A percentile compares a stretch with the other conserved stretches of the same genome.
These are phyloP conservation scores for Coccomyxa subellipsoidea DNA, from an alignment of 163 green algal species.

Conservation along the genomic window DNA sequence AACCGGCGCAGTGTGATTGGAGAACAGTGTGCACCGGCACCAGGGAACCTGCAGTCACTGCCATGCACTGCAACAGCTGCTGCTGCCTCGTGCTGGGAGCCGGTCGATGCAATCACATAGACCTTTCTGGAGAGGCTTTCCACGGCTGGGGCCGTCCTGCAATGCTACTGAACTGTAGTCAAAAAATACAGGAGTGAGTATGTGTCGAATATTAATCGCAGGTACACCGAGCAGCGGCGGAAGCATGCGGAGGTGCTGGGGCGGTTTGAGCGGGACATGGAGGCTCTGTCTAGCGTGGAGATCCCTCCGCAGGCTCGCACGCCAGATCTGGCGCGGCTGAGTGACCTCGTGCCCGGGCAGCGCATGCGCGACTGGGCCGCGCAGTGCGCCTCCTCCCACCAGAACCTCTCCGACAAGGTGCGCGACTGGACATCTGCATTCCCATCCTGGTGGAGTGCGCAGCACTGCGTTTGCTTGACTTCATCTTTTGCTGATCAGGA, in stretches of 20 bases:
- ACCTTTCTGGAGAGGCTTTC: background rate
- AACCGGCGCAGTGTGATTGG: too few species aligned
- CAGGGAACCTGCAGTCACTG: too few species aligned
- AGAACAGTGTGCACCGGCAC: too few species aligned
- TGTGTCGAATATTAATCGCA: too few species aligned
- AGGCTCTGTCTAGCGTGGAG: constrained; percentile 45
- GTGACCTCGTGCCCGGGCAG: constrained; percentile 63
- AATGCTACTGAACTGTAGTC: too few species aligned
- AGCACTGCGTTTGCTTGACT: too few species aligned
- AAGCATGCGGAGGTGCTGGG: constrained; percentile 62
- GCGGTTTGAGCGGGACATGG: constrained; percentile 72
- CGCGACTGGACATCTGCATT: background rate
- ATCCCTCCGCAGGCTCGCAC: constrained; percentile 52
- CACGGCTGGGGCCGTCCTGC: background rate
- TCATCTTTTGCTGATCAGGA: too few species aligned
- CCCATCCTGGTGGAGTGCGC: too few species aligned
- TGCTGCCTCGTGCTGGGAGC: too few species aligned
- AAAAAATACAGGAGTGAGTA: too few species aligned
- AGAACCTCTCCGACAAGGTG: constrained; percentile 68
- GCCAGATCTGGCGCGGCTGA: constrained; percentile 29
- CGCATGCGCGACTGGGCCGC: constrained; percentile 60
- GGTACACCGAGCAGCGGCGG: constrained; percentile 40
- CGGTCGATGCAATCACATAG: too few species aligned
- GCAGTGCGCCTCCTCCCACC: constrained; percentile 58
- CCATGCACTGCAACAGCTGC: too few species aligned